Percentiles rank a stretch among this genome's conserved stretches.
These are phyloP conservation scores for Sugiyamaella castrensis DNA, from an alignment of 1,139 yeast species.

Conservation along the genomic window DNA sequence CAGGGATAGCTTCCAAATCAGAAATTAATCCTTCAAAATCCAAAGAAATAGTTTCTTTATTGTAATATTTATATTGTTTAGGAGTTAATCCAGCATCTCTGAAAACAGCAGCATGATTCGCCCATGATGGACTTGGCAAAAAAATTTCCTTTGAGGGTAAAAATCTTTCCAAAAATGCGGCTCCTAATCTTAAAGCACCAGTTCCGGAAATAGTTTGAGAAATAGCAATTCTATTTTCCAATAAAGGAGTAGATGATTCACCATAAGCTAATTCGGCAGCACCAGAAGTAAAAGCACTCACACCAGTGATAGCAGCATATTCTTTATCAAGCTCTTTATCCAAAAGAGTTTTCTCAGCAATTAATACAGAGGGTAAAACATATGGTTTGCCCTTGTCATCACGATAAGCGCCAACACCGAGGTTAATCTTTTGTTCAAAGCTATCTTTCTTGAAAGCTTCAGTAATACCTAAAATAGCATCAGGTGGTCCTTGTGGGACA, in stretches of 20 bases:
- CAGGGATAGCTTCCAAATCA: conserved; percentile 68
- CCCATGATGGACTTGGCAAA: conserved; percentile 74
- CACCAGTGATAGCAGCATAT: conserved; percentile 82
- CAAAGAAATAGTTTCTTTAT: conserved; percentile 56
- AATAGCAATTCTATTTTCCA: conserved; percentile 50
- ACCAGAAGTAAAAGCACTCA: conserved; percentile 65
- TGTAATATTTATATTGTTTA: conserved; percentile 64
- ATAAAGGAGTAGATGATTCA: conserved; percentile 37
- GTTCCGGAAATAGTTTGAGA: conserved; percentile 74
- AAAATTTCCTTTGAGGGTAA: conserved; percentile 48
- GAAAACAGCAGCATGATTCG: conserved; percentile 59
- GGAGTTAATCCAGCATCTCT: conserved; percentile 47
- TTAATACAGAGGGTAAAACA: conserved; percentile 81
- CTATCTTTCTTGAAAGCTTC: conserved; percentile 52
- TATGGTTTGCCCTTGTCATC: conserved; percentile 91
- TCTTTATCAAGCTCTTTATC: conserved; percentile 71
- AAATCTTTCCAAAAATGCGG: conserved; percentile 55
- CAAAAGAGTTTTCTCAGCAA: conserved; percentile 50
- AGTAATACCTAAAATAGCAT: conserved; percentile 61
- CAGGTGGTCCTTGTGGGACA: conserved; percentile 61
- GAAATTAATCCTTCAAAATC: conserved; percentile 66
- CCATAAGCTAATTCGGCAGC: conserved; percentile 68
- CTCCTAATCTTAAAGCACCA: conserved; percentile 70
- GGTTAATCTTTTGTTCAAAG: conserved; percentile 65
- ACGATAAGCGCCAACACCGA: conserved; percentile 96